Evolutionary conservation across 1,284 basidiomycete genomes (phyloP).

Genomic region (Leccinum holopus): DNA sequence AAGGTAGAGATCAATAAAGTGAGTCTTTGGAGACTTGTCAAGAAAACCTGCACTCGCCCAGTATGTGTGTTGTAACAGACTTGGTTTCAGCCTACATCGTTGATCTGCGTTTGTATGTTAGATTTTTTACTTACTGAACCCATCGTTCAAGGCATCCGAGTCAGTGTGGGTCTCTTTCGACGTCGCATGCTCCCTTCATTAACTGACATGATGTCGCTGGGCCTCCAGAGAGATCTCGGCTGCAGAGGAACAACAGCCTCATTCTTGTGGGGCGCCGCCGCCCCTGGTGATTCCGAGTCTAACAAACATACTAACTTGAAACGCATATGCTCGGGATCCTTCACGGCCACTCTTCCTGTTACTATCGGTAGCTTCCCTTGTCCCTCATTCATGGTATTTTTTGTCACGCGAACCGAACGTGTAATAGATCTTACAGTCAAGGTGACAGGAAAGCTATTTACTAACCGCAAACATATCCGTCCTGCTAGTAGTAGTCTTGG

Average conservation of each 20-base stretch:
- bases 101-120: conserved; percentile 22
- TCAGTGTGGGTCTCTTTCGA: conserved; percentile 45
- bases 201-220: conserved; percentile 2
- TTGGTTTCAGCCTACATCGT: neutral
- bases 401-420: too few relatives aligned
- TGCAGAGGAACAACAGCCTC: conserved; percentile 5
- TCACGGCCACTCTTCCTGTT: too few relatives aligned
- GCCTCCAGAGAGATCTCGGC: conserved; percentile 50
- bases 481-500: too few relatives aligned
- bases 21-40: conserved; percentile 55
- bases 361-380: too few relatives aligned
- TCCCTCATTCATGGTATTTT: too few relatives aligned
- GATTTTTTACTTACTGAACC: conserved; percentile 73
- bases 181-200: neutral
- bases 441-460: too few relatives aligned
- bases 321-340: too few relatives aligned
- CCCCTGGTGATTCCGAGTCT: too few relatives aligned
- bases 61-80: conserved; percentile 48
- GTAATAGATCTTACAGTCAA: too few relatives aligned
- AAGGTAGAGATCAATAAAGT: conserved; percentile 62
- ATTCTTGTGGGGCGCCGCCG: neutral
- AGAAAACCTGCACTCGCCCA: conserved; percentile 67
- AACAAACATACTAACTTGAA: too few relatives aligned
- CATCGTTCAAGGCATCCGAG: conserved; percentile 61
- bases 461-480: too few relatives aligned